phyloP scores from a whole-genome alignment of 805 yeast genomes.

The Cyberlindnera mississippiensis region DNA sequence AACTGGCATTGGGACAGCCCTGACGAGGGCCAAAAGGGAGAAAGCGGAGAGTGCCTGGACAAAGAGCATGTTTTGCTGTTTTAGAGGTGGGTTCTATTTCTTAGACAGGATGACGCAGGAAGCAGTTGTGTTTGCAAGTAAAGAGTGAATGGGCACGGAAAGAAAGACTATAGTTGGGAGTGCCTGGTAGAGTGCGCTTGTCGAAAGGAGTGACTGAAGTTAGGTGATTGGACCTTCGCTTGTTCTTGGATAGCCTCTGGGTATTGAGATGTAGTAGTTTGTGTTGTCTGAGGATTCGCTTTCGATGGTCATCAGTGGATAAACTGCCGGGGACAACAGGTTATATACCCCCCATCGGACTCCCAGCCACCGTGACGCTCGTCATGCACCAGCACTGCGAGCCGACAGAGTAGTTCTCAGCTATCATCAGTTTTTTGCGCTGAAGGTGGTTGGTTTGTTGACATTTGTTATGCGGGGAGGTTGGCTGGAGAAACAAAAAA shows the following conservation, averaged over 20 bases:
- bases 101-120: not conserved
- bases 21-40: conserved; percentile 19
- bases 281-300: too few species aligned
- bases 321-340: too few species aligned
- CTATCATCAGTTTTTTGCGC: not conserved
- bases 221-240: conserved; percentile 2
- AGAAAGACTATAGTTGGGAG: conserved; percentile 29
- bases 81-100: not conserved
- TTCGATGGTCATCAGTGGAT: too few species aligned
- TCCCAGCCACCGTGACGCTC: too few species aligned
- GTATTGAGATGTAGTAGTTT: not conserved
- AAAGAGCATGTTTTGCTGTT: conserved; percentile 21
- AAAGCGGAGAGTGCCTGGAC: conserved; percentile 22
- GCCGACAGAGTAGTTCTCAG: not conserved
- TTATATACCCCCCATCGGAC: too few species aligned
- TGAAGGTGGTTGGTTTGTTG: conserved; percentile 2
- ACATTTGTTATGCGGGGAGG: not conserved
- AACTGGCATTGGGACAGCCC: conserved; percentile 21
- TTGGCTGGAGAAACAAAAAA: not conserved
- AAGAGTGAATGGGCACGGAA: conserved; percentile 23
- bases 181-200: conserved; percentile 7
- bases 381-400: not conserved
- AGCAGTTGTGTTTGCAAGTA: conserved; percentile 1
- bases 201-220: conserved; percentile 15
- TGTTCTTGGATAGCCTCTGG: not conserved